Evolutionary conservation across 2,329 filamentous ascomycete genomes (phyloP), one percentile per base, ranked within the genome.

Genomic region (Cryphonectria radicalis): DNA sequence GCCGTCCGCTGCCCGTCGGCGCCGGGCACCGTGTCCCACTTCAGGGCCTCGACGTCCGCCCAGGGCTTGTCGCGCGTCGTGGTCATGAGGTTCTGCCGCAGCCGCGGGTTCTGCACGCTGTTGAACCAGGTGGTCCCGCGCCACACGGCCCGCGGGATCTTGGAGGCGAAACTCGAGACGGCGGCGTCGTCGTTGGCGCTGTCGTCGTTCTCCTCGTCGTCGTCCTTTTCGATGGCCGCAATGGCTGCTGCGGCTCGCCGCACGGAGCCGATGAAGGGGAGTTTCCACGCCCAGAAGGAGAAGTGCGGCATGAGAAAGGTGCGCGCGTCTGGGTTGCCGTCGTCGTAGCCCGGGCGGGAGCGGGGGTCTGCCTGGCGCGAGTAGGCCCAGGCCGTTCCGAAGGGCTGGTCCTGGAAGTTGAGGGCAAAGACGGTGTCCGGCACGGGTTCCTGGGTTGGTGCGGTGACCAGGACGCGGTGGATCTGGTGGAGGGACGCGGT

Each of bases 231-330:
- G 63, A 87, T 74, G 0, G 19, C 25, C 4, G 77, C 50, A 68
- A 86, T 84, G 66, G 80, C 80, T 0, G 62, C 46, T 0, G 83
- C 76, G 0, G 83, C 85, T 65, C 81, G 78, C 14, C 79, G 73
- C 19, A 86, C 76, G 8, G 84, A 84, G 7, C 81, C 81, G 77
- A 84, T 86, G 80, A 85, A 85, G 68, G 82, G 84, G 63, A 86
- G 80, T 32, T 83, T 80, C 86, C 86, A 88, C 7, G 84, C 82
- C 84, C 84, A 89, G 79, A 84, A 87, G 76, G 81, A 82, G 81
- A 87, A 90, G 80, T 86, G 88, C 70, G 86, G 87, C 79, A 88
- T 85, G 5, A 86, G 77, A 78, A 86, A 88, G 71, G 80, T 80
- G 50, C 82, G 82, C 11, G 73, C 70, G 67, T 75, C 63, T 19